Evolutionary conservation across 495 filamentous ascomycete genomes (phyloP), one percentile per base, ranked within the genome.

Genomic region (Aspergillus kassunensis): DNA sequence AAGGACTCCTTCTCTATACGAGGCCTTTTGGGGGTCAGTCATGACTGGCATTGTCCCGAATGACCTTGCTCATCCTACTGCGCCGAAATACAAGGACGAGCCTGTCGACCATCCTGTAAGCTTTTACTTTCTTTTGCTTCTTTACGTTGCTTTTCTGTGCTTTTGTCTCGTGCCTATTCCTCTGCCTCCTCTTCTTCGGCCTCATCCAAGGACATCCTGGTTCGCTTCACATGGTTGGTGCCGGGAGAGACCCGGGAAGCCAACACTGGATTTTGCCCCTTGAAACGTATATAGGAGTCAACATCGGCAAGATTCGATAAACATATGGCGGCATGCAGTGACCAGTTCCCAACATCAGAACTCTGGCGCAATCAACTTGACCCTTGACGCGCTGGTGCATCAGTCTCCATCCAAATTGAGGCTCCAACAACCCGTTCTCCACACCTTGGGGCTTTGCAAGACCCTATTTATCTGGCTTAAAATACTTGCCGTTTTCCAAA

Each of bases 31-130:
- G 49, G 63, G 65, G 62, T 63, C 64, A 63, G 63, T 62, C 57
- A 66, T 75, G 70, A 72, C 71, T 62, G 69, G 69, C 59, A 73
- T 76, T 69, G 67, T 74, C 65, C 73, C 72, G 59, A 64, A 71
- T 64, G 73, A 73, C 63, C 69, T 73, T 39, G 66, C 57, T 62
- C 65, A 66, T 64, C 56, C 65, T 12, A 21, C 63, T 36, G 53
- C 64, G 49, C 52, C 69, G 55, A 73, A 68, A 49, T 74, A 72
- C 64, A 74, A 74, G 62, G 63, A 73, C 65, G 67, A 72, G 37
- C 58, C 69, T 24, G 51, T 61, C 54, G 69, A 73, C 41, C 67
- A 76, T 64, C 55, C 68, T 21, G 73, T 76, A 60, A 72, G 73
- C 7, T 44, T 53, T 51, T 45, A 37, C 40, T 56, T 36, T 30